phyloP scores from a whole-genome alignment of 768 basidiomycete species.

The Boletus eberwhitei region DNA sequence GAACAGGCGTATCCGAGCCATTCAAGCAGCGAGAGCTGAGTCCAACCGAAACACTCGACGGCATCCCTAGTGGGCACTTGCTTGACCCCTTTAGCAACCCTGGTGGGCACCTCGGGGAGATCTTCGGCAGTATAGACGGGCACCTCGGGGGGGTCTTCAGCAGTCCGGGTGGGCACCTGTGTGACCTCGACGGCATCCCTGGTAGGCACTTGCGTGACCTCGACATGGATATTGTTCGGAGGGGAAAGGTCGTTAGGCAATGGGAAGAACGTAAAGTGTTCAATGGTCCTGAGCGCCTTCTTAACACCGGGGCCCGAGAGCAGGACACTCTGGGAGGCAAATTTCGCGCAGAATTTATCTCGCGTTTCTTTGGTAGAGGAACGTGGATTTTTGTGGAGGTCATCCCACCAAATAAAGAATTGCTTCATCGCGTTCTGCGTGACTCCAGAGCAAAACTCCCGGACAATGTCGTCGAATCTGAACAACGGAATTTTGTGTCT shows the following conservation, averaged over 20 bases:
- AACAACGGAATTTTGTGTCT: neutral
- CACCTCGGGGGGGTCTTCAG: too few relatives aligned
- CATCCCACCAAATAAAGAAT: conserved; percentile 12
- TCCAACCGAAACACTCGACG: conserved; percentile 62
- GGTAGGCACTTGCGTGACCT: conserved; percentile 34
- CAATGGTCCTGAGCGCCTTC: conserved; percentile 52
- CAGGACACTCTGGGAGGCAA: conserved; percentile 40
- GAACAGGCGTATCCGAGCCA: conserved; percentile 68
- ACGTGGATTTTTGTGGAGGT: neutral
- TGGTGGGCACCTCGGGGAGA: too few relatives aligned
- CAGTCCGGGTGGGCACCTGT: too few relatives aligned
- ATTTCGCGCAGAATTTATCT: conserved; percentile 26
- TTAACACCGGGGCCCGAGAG: neutral
- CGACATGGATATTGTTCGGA: neutral
- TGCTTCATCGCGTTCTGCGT: neutral
- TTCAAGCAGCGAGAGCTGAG: conserved; percentile 62
- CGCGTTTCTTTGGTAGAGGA: neutral
- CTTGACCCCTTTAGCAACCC: too few relatives aligned
- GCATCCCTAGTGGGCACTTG: too few relatives aligned
- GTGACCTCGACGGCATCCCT: conserved; percentile 17
- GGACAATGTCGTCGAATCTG: neutral
- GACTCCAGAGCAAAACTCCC: conserved; percentile 7
- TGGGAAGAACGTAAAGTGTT: neutral
- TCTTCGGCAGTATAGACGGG: too few relatives aligned
- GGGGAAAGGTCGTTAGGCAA: neutral